Conservation (phyloP, 495 filamentous ascomycete genomes). For the Aspergillus egyptiacus region DNA sequence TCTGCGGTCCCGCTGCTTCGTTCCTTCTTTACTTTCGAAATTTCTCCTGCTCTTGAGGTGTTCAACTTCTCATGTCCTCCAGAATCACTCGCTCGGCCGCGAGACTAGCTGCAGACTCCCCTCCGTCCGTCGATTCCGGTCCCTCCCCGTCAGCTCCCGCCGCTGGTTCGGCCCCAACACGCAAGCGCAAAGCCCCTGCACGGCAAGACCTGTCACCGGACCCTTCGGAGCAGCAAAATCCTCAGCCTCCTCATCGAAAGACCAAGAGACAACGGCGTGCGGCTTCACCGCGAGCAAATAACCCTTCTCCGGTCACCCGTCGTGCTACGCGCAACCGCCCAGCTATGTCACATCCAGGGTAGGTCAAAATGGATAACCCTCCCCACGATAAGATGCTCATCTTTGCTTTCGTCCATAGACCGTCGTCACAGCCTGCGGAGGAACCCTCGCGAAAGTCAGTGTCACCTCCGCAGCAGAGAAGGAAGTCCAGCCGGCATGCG, state of each 20-base stretch:
- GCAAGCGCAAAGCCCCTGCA: constrained; percentile 53
- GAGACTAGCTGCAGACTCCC: constrained; percentile 63
- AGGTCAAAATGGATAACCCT: no score
- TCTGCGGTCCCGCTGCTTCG: neutral
- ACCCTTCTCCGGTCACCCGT: constrained; percentile 42
- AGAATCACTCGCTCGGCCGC: constrained; percentile 77
- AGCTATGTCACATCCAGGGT: constrained; percentile 83
- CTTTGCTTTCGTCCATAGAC: constrained; percentile 20
- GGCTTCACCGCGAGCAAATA: constrained; percentile 36
- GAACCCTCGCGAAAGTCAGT: constrained; percentile 36
- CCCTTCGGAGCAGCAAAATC: constrained; percentile 34
- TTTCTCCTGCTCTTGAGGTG: constrained; percentile 14
- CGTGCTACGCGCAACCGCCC: constrained; percentile 59
- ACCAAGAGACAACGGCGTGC: constrained; percentile 39
- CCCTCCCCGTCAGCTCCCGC: constrained; percentile 28
- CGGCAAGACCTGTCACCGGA: constrained; percentile 36
- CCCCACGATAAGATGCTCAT: constrained; percentile 2
- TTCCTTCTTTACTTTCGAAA: constrained; percentile 6
- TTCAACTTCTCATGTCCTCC: constrained; percentile 66
- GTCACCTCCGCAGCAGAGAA: constrained; percentile 52
- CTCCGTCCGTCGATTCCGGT: constrained; percentile 33
- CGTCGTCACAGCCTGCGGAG: constrained; percentile 40
- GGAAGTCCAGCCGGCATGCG: constrained; percentile 59
- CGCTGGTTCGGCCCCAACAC: constrained; percentile 39
- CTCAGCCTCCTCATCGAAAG: constrained; percentile 40